Base-by-base conservation (phyloP, 805 yeast species). In the Tetrapisispora taiwanensis region DNA sequence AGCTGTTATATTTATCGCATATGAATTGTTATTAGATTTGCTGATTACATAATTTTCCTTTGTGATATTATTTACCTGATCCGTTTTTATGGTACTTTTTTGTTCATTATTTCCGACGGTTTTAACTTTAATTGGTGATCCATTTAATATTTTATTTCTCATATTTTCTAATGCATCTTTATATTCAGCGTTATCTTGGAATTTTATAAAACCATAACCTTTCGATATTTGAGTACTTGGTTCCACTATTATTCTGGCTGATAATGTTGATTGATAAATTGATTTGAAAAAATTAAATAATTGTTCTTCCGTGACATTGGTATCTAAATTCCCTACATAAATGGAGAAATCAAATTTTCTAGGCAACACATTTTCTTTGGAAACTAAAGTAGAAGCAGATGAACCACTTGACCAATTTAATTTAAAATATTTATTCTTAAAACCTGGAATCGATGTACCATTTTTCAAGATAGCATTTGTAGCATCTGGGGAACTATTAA, bases 191-290 rank as follows among this genome's bases (percentile, higher is more conserved):
- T 75, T 79, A 46, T 73, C 72, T 30, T 70, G 56, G 58, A 88
- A 87, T 48, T 85, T 77, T n/a, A 87, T 85, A 67, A 89, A 89
- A 2, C 96, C 97, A 62, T 83, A 88, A 12, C 95, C 95, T 56
- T 84, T 79, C 7, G 90, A 76, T 40, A 72, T 72, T 27, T 81
- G 81, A 1, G 95, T 79, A 12, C 63, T 58, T 32, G 78, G 79
- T 61, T 88, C 95, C 40, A 74, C 62, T 79, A 88, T 86, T 48
- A 88, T 76, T 56, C 83, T 86, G 7, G 80, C 92, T 52, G 81
- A 79, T 42, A 78, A 73, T 43, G 86, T 78, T 7, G 89, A 82
- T 1, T 89, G 80, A 58, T 76, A 88, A 47, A 78, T 74, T 5
- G 76, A 64, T 48, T 76, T 79, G 65, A 89, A 88, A 36, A 76